Percentiles rank a stretch among this genome's conserved stretches.
phyloP scores from a whole-genome alignment of 768 basidiomycete genomes.

The Suillus subluteus region DNA sequence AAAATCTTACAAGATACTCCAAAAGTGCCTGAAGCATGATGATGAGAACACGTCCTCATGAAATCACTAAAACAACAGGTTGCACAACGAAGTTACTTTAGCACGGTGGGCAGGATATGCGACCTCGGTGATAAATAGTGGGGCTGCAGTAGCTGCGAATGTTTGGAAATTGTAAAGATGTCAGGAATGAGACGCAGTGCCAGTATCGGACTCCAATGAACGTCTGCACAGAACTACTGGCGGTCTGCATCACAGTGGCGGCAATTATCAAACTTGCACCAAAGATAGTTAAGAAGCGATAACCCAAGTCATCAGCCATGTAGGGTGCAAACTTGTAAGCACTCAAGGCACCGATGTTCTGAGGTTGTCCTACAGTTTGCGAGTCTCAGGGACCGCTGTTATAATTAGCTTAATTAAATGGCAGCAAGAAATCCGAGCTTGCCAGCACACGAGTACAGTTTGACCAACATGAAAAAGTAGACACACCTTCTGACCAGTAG shows the following conservation, averaged over 20 bases:
- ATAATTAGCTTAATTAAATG: no score
- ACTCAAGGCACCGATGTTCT: no score
- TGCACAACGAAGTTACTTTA: slow-evolving; percentile 37
- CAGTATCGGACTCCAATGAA: slow-evolving; percentile 43
- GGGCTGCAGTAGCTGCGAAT: slow-evolving; percentile 47
- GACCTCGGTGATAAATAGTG: slow-evolving; percentile 53
- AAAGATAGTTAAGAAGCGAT: no score
- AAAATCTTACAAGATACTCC: slow-evolving; percentile 36
- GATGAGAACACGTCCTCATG: slow-evolving; percentile 12
- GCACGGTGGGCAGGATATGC: slow-evolving; percentile 54
- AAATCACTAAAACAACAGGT: slow-evolving; percentile 17
- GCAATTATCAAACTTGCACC: slow-evolving; percentile 31
- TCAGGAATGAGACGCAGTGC: no score
- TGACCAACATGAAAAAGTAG: no score
- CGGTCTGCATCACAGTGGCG: slow-evolving; percentile 44
- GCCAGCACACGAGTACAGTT: no score
- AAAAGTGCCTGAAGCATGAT: slow-evolving; percentile 35
- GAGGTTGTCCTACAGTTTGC: no score
- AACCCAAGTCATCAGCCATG: no score
- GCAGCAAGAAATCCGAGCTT: no score
- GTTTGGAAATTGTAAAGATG: slow-evolving; percentile 19
- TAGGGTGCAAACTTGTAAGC: slow-evolving; percentile 34
- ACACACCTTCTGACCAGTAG: no score
- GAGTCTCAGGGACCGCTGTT: no score
- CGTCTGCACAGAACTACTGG: slow-evolving; percentile 43